Evolutionary conservation across 2,329 filamentous ascomycete species (phyloP), one percentile per base, ranked within the genome.

Genomic region (Incumbomyces delicatus): DNA sequence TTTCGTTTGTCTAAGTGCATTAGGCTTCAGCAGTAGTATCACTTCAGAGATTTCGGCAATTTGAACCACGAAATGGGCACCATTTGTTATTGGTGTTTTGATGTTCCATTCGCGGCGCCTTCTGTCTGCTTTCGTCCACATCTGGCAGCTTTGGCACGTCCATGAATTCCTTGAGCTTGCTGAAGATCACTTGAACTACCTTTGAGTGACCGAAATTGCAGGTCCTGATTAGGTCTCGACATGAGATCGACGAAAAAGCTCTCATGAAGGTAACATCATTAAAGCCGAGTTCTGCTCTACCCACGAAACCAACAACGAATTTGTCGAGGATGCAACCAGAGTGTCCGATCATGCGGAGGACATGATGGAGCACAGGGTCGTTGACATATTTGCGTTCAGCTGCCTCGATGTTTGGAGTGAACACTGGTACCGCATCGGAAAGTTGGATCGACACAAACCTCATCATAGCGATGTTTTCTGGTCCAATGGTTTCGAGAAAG

Each of bases 401-500:
- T 14, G 29, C 22, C 22, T 43, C 17, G 13, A 44, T 6, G 20
- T 37, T 43, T 4, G 38, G 39, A 10, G 46, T 48, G 18, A 43
- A 43, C 59, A 46, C 73, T 67, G 41, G 63, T 59, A 40, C 58
- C 61, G 43, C 65, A 49, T 76, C 72, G 35, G 68, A 67, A 39
- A 75, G 66, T 14, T 59, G 50, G 48, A 75, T 58, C 12, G 62
- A 65, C 35, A 74, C 50, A 31, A 69, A 61, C 37, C 70, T 67
- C n/a, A 76, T 58, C 30, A 69, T 64, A 20, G 63, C 58, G 13
- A 71, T 57, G 51, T 74, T 75, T 49, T 59, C 61, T 1, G 68
- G 61, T 2, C 72, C 72, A 31, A 75, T 74, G 37, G 62, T 62
- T 46, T 66, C 67, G 29, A 75, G 58, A 39, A 71, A 72, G 4